Evolutionary conservation across 78 protist species (phyloP).

Genomic region (Speleostelium caveatum): DNA sequence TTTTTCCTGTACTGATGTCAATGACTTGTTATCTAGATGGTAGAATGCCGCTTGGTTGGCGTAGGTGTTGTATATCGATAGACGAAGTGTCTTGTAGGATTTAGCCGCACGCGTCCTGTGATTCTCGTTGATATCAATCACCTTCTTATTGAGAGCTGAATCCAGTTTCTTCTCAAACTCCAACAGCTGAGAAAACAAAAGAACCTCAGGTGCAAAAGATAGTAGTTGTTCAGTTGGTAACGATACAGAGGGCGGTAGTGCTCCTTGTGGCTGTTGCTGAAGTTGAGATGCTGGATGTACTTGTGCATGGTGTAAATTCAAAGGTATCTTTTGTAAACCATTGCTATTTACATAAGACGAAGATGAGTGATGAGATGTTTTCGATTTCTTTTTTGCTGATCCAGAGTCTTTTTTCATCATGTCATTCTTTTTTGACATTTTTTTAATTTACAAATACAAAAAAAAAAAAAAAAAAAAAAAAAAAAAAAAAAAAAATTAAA

Average conservation of each 20-base stretch:
- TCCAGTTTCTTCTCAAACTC: conserved; percentile 75
- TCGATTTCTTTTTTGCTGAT: neutral
- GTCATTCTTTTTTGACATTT: conserved; percentile 4
- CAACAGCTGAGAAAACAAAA: conserved; percentile 37
- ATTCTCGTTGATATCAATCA: conserved; percentile 58
- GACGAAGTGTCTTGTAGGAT: conserved; percentile 29
- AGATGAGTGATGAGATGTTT: neutral
- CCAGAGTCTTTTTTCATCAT: neutral
- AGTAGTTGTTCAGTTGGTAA: conserved; percentile 54
- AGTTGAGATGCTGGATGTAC: neutral
- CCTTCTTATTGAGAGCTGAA: conserved; percentile 29
- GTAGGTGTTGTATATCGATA: conserved; percentile 55
- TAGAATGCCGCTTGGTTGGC: conserved; percentile 51
- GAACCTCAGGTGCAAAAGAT: conserved; percentile 46
- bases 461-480: neutral
- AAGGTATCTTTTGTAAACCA: neutral
- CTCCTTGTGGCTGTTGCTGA: neutral
- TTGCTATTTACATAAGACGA: neutral
- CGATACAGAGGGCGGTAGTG: conserved; percentile 40
- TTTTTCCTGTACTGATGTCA: conserved; percentile 22
- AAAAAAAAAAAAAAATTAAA: neutral
- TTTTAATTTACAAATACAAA: neutral
- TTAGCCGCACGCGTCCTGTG: conserved; percentile 5
- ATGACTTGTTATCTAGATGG: conserved; percentile 63
- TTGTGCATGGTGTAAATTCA: too few species aligned